Base-by-base conservation (phyloP, 1,284 basidiomycete genomes). In the Cutaneotrichosporon mucoides region DNA sequence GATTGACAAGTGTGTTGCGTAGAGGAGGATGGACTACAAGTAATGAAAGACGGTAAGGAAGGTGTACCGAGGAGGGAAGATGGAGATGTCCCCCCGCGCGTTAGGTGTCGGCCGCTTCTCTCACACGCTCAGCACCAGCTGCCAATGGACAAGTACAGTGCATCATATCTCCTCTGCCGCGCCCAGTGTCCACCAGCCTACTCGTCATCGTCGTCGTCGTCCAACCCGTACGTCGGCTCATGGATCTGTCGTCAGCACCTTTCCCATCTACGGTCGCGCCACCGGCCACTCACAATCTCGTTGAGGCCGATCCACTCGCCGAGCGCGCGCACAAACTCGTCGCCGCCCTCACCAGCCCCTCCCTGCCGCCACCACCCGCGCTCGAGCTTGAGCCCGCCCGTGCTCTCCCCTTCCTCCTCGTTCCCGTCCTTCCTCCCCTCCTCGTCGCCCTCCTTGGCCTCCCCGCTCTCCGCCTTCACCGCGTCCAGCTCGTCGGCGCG, bases 261-360 rank as follows among this genome's bases (percentile, higher is more conserved):
- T 24, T 24, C 24, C 24, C 24, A 24, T 5, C 15, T 8, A 3
- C 11, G 4, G 16, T 16, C 40, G 12, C 6, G n/a, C n/a, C 11
- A 5, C 33, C n/a, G 9, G 3, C 5, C 0, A 69, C 75, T 66
- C 44, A 76, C 73, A 54, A 68, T 61, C 56, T 76, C 71, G 10
- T 66, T 61, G 12, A 75, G 59, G 15, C 73, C 73, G 35, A 76
- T 48, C 68, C 68, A 76, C 56, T 75, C 73, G 13, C 75, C 75
- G 59, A 76, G 64, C 12, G 67, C 69, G 41, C 73, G 57, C n/a
- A 76, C 71, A 37, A 75, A 67, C 60, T 75, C 75, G 60, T 75
- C 73, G 4, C 73, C 73, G 15, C 75, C 75, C 59, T 76, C 75
- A 10, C 73, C 75, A 1, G 66, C 70, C 6, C 73, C 75, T 11